These are phyloP conservation scores for Cucumis variabilis DNA, from an alignment of 331 rosid genomes.

Conservation along the genomic window DNA sequence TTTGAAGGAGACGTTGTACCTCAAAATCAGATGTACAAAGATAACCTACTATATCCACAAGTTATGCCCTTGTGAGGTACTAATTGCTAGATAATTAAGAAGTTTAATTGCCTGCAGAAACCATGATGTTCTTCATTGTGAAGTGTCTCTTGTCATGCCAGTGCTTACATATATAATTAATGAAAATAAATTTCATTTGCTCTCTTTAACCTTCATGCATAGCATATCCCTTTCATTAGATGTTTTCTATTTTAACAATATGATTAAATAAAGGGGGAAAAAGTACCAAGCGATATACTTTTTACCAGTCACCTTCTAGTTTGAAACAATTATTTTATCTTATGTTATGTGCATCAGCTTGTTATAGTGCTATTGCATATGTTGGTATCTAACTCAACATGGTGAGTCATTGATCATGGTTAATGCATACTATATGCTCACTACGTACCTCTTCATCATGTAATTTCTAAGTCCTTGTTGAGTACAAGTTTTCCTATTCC, in stretches of 20 bases:
- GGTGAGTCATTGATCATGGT: too few species aligned
- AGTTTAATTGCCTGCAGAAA: constrained; percentile 56
- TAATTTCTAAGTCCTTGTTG: too few species aligned
- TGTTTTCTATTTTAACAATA: neutral
- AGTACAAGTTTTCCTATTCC: too few species aligned
- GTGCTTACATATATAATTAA: neutral
- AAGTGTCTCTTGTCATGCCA: neutral
- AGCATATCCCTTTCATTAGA: neutral
- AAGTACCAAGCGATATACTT: neutral
- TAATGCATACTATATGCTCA: too few species aligned
- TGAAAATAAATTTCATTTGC: neutral
- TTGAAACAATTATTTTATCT: neutral
- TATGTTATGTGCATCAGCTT: neutral
- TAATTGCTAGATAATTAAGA: constrained; percentile 25
- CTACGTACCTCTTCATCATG: too few species aligned
- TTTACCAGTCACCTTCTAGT: neutral
- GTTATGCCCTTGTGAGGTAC: neutral
- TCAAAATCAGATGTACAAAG: constrained; percentile 57
- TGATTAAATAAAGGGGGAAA: neutral
- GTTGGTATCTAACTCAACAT: too few species aligned
- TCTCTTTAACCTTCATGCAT: neutral
- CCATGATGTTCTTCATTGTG: constrained; percentile 27
- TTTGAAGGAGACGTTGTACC: constrained; percentile 78
- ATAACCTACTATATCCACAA: constrained; percentile 41
- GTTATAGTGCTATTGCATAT: neutral